Conservation (phyloP, 1,284 basidiomycete genomes). For the Ceratobasidium sp. region DNA sequence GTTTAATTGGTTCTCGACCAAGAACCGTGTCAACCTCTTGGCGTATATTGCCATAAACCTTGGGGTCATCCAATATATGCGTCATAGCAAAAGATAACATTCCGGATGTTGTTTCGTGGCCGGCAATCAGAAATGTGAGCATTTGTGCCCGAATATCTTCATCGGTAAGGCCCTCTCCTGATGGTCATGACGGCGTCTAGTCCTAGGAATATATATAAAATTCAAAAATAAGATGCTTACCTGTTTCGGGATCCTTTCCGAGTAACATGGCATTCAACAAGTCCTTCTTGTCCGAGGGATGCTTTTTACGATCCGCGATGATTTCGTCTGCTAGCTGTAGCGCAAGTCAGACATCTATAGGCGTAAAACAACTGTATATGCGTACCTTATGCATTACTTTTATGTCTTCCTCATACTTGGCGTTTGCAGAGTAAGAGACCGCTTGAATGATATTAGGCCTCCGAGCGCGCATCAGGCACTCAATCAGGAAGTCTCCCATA, state of each 20-base stretch:
- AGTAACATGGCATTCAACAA: slow-evolving; percentile 52
- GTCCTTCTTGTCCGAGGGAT: slow-evolving; percentile 48
- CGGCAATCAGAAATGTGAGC: slow-evolving; percentile 54
- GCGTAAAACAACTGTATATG: background rate
- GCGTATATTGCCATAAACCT: slow-evolving; percentile 49
- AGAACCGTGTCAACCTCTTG: slow-evolving; percentile 51
- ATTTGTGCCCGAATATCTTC: slow-evolving; percentile 49
- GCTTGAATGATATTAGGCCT: slow-evolving; percentile 45
- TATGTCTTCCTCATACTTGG: slow-evolving; percentile 46
- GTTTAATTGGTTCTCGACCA: slow-evolving; percentile 45
- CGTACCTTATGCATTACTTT: slow-evolving; percentile 46
- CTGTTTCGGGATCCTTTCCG: slow-evolving; percentile 51
- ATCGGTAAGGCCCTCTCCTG: slow-evolving; percentile 48
- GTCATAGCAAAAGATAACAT: slow-evolving; percentile 50
- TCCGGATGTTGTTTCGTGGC: slow-evolving; percentile 51
- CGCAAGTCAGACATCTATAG: background rate
- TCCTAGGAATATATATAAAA: background rate
- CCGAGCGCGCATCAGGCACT: slow-evolving; percentile 44
- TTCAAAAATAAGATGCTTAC: slow-evolving; percentile 17
- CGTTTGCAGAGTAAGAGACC: slow-evolving; percentile 37
- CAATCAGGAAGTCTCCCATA: slow-evolving; percentile 46
- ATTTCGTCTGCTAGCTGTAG: slow-evolving; percentile 38
- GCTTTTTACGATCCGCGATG: slow-evolving; percentile 45
- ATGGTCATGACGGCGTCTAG: too few relatives aligned
- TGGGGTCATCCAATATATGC: slow-evolving; percentile 50